phyloP scores from a whole-genome alignment of 2,329 filamentous ascomycete genomes.

The Anthostomella pinea region DNA sequence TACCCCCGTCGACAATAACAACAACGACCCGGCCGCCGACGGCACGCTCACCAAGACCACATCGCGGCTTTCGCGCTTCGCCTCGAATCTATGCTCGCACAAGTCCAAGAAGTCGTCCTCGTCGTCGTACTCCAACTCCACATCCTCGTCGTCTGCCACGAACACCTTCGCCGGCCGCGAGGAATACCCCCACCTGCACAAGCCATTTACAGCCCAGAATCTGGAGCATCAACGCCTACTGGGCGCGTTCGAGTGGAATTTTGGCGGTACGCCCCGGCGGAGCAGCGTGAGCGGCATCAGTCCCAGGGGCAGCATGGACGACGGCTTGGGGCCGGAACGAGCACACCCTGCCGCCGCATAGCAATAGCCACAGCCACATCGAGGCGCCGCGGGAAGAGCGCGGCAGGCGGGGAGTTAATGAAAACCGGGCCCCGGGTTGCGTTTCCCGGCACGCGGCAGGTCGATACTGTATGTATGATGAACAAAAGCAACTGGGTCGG shows the following conservation, averaged over 20 bases:
- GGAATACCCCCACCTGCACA: conserved; percentile 26
- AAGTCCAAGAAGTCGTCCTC: conserved; percentile 18
- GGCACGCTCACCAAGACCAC: conserved; percentile 19
- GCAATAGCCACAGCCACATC: too few species aligned
- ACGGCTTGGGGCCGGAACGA: too few species aligned
- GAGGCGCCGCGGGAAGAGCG: too few species aligned
- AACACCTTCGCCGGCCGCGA: conserved; percentile 15
- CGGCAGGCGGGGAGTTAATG: too few species aligned
- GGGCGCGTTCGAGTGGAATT: conserved; percentile 30
- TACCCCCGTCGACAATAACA: conserved; percentile 4
- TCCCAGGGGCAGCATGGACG: too few species aligned
- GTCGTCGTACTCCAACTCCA: too few species aligned
- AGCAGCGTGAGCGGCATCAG: conserved; percentile 28
- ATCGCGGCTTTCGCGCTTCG: conserved; percentile 21
- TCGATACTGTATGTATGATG: too few species aligned
- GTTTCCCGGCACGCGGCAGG: too few species aligned
- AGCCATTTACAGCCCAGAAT: conserved; percentile 32
- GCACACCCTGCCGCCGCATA: too few species aligned
- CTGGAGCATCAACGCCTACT: conserved; percentile 33
- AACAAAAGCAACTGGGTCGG: too few species aligned
- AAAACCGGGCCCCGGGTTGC: too few species aligned
- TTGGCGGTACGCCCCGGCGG: conserved; percentile 20
- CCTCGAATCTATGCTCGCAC: conserved; percentile 17
- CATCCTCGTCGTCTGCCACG: too few species aligned
- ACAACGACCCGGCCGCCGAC: conserved; percentile 13